Evolutionary conservation across 164 flowering plant species (phyloP), one percentile per base, ranked within the genome.

Genomic region (Chimonanthus salicifolius): DNA sequence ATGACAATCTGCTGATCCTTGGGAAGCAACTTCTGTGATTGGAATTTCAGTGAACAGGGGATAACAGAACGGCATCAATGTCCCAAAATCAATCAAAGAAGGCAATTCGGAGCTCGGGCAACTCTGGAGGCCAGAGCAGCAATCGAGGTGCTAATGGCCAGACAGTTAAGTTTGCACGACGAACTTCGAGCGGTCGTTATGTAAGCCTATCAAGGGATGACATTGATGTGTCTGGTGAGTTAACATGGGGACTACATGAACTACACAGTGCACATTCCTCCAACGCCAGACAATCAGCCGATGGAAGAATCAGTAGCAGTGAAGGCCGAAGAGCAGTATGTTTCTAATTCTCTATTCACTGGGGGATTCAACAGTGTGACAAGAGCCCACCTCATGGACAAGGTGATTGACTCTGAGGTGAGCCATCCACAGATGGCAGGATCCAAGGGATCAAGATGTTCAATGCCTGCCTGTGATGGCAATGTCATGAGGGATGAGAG

Each of bases 341-440:
- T 88, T 0, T 79, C 92, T 3, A 90, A 86, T 78, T 88, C 92
- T 18, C 78, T 90, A 2, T 88, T 88, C 76, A 90, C 90, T 0
- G 90, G 91, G 0, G 94, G 94, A 16, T 89, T 89, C 80, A 89
- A 89, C 69, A 88, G 90, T 62, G 89, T 87, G 45, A 88, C 94
- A 0, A 81, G 94, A 13, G 78, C 78, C 33, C 78, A 76, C 60
- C 74, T 76, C 66, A 76, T 76, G 78, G 78, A 76, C 78, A 76
- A 76, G 78, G 92, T 90, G 77, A 90, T 87, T 4, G 94, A 90
- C 4, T 87, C 94, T 1, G 87, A 87, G 77, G 91, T 86, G 7
- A 77, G 43, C 21, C 94, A 87, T 73, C 90, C 92, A 20, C 90
- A 88, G 72, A 85, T 86, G 90, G 89, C 87, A 6, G 91, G 92